Evolutionary conservation across 768 basidiomycete genomes (phyloP), one percentile per base, ranked within the genome.

Genomic region (Boletus fagicola): DNA sequence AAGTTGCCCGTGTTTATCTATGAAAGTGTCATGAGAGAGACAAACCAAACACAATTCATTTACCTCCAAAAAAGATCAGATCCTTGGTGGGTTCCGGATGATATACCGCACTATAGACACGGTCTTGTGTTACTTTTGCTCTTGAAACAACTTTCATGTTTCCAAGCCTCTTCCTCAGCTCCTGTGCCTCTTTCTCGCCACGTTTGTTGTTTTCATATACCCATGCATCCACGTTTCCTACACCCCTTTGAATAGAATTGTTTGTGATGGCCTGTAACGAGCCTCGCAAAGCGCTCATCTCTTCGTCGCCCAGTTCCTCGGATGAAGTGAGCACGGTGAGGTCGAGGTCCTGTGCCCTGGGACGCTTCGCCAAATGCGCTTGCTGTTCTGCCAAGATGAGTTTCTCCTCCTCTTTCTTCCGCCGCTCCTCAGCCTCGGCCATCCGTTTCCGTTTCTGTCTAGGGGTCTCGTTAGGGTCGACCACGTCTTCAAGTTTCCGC

Each of bases 31-130:
- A 64, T 31, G 56, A 45, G 26, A 42, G 36, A 43, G n/a, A 31
- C 30, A 43, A 39, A 33, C 11, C 5, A 33, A 36, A 38, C 0
- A 4, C 5, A 22, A 45, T 10, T 15, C 2, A 54, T 65, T 58
- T 57, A 87, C 90, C 90, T 69, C 92, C 92, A 68, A 93, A 90
- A 68, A 93, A 92, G n/a, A 94, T 80, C 13, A 94, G 70, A 70
- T 94, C 92, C 63, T 89, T 91, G 13, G 84, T 81, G 20, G 79
- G 76, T 61, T 90, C 90, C 5, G 91, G 89, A 67, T 94, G 92
- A 69, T 88, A 94, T 15, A 83, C 84, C 33, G 88, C 85, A 59
- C 86, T 85, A 64, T 94, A 94, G 1, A 94, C 67, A 22, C 92
- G 75, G 58, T 87, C 80, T 59, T 83, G 76, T 1, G 87, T 91